phyloP scores from a whole-genome alignment of 2,329 filamentous ascomycete genomes.

The Catunica adiposa region DNA sequence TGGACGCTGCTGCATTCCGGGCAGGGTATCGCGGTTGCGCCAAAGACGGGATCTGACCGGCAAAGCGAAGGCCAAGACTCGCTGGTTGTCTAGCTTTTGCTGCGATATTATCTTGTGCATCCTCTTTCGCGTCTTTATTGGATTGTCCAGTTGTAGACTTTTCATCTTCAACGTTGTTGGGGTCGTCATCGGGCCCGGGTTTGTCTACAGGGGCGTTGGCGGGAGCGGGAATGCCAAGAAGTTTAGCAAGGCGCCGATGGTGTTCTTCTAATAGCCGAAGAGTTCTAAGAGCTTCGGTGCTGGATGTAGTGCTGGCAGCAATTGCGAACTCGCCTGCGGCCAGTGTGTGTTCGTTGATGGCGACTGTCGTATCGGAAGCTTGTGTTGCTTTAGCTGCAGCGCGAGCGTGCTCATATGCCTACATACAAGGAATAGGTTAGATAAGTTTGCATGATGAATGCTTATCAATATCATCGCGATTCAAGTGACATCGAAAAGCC shows the following conservation, averaged over 20 bases:
- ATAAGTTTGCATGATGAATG: no score
- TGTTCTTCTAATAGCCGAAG: conserved; percentile 74
- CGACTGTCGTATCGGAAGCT: conserved; percentile 59
- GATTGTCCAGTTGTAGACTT: conserved; percentile 19
- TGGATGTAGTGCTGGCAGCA: conserved; percentile 55
- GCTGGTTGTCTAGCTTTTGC: conserved; percentile 13
- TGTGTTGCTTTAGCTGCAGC: conserved; percentile 65
- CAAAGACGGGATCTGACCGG: conserved; percentile 32
- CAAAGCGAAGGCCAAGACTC: conserved; percentile 17
- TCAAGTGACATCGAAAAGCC: no score
- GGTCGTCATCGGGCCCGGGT: conserved; percentile 20
- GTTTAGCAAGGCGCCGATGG: conserved; percentile 65
- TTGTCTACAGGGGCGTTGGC: conserved; percentile 32
- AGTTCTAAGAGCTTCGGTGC: conserved; percentile 61
- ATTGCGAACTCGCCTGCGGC: conserved; percentile 80
- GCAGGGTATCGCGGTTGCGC: conserved; percentile 12
- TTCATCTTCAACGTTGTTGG: conserved; percentile 19
- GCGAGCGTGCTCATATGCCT: conserved; percentile 80
- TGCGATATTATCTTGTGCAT: not conserved
- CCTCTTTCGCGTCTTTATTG: not conserved
- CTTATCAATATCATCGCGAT: no score
- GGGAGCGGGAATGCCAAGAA: conserved; percentile 60
- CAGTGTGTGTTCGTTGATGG: conserved; percentile 72
- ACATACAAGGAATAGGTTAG: conserved; percentile 22
- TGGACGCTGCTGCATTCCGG: conserved; percentile 62